A percentile compares a stretch with the other conserved stretches of the same genome.
These are phyloP conservation scores for Micractinium conductrix DNA, from an alignment of 139 green algal species.

Conservation along the genomic window DNA sequence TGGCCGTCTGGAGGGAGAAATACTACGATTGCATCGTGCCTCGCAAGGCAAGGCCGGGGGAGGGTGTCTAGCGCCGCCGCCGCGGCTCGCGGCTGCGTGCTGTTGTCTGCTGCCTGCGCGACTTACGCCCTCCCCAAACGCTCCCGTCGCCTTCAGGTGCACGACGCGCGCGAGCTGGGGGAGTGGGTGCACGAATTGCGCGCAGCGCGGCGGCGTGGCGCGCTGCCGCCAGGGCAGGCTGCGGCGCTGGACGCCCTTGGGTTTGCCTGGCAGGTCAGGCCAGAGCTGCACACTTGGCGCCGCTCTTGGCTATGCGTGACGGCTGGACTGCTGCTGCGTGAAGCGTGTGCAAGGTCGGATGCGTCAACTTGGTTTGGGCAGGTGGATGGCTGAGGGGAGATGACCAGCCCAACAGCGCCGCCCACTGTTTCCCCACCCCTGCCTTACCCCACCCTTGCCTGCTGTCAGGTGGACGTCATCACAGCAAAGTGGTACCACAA, in stretches of 20 bases:
- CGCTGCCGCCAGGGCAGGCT: constrained; percentile 21
- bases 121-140: no score
- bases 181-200: constrained; percentile 48
- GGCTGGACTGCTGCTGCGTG: no score
- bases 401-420: no score
- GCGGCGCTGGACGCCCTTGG: constrained; percentile 40
- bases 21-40: constrained; percentile 54
- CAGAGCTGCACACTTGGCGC: no score
- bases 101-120: neutral
- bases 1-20: constrained; percentile 37
- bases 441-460: no score
- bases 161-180: constrained; percentile 41
- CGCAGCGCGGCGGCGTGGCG: constrained; percentile 8
- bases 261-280: constrained; percentile 57
- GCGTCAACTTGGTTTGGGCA: no score
- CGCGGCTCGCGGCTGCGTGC: neutral
- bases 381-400: no score
- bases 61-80: neutral
- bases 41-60: neutral
- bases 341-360: no score
- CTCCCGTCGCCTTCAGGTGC: constrained; percentile 8
- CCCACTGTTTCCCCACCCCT: no score
- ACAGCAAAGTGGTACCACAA: constrained; percentile 46
- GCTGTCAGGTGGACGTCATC: constrained; percentile 45
- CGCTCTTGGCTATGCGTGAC: no score